phyloP scores from a whole-genome alignment of 805 yeast species.

The Ogataea ganodermae region DNA sequence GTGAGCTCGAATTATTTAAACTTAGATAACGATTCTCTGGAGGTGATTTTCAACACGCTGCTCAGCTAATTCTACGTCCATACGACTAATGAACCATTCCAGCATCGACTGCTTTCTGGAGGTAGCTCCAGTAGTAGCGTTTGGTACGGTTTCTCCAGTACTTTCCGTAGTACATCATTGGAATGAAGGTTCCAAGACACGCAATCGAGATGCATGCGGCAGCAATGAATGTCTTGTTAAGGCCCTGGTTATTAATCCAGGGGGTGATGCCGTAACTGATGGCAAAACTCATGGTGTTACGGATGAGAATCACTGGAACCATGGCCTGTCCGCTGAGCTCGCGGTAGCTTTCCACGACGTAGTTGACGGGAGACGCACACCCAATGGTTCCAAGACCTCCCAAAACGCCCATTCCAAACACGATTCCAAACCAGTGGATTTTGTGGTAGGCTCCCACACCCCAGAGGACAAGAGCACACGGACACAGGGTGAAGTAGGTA shows the following conservation, averaged over 20 bases:
- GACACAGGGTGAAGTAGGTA: constrained; percentile 48
- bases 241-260: constrained; percentile 53
- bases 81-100: constrained; percentile 19
- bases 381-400: constrained; percentile 58
- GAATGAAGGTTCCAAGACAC: constrained; percentile 45
- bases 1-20: neutral
- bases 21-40: neutral
- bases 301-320: constrained; percentile 54
- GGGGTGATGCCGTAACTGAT: constrained; percentile 60
- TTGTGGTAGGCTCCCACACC: constrained; percentile 61
- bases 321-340: constrained; percentile 54
- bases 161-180: constrained; percentile 38
- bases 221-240: constrained; percentile 55
- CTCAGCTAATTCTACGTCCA: neutral
- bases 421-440: constrained; percentile 55
- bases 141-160: constrained; percentile 38
- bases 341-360: constrained; percentile 56
- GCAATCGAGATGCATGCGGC: constrained; percentile 53
- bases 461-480: constrained; percentile 56
- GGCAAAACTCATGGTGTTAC: constrained; percentile 60
- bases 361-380: constrained; percentile 50
- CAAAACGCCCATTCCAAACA: constrained; percentile 54
- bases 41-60: neutral
- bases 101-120: constrained; percentile 28
- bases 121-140: constrained; percentile 36